These are phyloP conservation scores for Halophytophthora batemanensis DNA, from an alignment of 352 stramenopile genomes.

Conservation along the genomic window DNA sequence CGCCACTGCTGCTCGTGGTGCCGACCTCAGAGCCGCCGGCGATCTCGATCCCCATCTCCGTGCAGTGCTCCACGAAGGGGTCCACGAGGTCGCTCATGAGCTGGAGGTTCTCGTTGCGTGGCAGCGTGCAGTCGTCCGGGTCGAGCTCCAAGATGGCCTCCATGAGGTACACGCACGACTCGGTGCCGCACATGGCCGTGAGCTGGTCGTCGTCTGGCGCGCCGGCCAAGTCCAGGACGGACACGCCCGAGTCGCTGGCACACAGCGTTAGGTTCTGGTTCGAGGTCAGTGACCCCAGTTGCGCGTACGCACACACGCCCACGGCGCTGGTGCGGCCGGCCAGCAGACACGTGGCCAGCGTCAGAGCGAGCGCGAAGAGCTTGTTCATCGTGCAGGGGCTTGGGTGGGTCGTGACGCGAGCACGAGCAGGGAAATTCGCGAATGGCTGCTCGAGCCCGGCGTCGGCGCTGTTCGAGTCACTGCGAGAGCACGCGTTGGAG, in stretches of 20 bases:
- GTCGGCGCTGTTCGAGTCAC: too few relatives aligned
- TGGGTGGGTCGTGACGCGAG: too few relatives aligned
- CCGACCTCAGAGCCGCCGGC: constrained; percentile 17
- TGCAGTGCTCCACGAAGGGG: constrained; percentile 34
- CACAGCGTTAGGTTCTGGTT: constrained; percentile 31
- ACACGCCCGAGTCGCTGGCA: constrained; percentile 23
- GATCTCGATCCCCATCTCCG: constrained; percentile 26
- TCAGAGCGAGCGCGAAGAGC: constrained; percentile 5
- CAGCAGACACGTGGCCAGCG: constrained; percentile 2
- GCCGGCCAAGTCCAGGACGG: constrained; percentile 16
- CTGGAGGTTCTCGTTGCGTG: constrained; percentile 26
- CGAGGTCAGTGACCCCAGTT: constrained; percentile 25
- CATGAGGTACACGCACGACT: constrained; percentile 29
- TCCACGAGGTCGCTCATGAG: constrained; percentile 45
- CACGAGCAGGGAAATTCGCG: too few relatives aligned
- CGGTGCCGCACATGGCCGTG: constrained; percentile 23
- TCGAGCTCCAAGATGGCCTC: constrained; percentile 32
- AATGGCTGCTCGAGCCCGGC: too few relatives aligned
- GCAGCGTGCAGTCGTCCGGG: constrained; percentile 34
- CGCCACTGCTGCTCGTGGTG: constrained; percentile 10
- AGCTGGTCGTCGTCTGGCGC: constrained; percentile 25
- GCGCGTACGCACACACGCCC: constrained; percentile 16
- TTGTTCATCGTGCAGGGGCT: constrained; percentile 8
- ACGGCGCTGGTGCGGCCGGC: constrained; percentile 3
- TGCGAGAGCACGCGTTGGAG: too few relatives aligned